Percentiles rank a stretch among this genome's conserved stretches.
Conservation (phyloP, 2,329 filamentous ascomycete species). For the Ophiostoma novo-ulmi region DNA sequence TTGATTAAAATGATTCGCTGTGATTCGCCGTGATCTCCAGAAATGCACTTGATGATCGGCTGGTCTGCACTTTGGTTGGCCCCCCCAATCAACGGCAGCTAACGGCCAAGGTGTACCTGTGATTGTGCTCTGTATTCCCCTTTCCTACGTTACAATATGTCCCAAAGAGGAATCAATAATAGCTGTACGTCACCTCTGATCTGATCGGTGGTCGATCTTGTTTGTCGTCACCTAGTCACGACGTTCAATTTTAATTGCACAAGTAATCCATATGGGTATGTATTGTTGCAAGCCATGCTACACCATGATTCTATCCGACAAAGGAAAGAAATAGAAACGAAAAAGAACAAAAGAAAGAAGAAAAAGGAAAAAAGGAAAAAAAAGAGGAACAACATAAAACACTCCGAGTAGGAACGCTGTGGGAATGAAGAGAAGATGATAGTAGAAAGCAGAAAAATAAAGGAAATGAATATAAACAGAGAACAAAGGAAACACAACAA, state of each 20-base stretch:
- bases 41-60: too few relatives aligned
- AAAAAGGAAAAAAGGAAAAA: not conserved
- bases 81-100: not conserved
- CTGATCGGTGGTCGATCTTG: not conserved
- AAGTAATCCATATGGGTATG: conserved; percentile 17
- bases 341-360: not conserved
- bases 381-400: conserved; percentile 2
- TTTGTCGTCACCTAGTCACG: conserved; percentile 22
- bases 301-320: not conserved
- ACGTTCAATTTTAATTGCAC: not conserved
- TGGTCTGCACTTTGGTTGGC: not conserved
- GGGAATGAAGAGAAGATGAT: conserved; percentile 10
- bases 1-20: too few relatives aligned
- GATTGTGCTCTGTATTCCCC: not conserved
- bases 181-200: not conserved
- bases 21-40: too few relatives aligned
- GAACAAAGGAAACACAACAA: not conserved
- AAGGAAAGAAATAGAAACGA: not conserved
- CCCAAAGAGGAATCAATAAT: not conserved
- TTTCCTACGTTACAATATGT: not conserved
- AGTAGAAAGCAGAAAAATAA: not conserved
- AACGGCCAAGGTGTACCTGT: not conserved
- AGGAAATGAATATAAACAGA: conserved; percentile 12
- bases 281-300: conserved; percentile 16
- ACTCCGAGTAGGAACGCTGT: conserved; percentile 6